Conservation (phyloP, 73 alveolate species). For the Paramecium tetraurelia region DNA sequence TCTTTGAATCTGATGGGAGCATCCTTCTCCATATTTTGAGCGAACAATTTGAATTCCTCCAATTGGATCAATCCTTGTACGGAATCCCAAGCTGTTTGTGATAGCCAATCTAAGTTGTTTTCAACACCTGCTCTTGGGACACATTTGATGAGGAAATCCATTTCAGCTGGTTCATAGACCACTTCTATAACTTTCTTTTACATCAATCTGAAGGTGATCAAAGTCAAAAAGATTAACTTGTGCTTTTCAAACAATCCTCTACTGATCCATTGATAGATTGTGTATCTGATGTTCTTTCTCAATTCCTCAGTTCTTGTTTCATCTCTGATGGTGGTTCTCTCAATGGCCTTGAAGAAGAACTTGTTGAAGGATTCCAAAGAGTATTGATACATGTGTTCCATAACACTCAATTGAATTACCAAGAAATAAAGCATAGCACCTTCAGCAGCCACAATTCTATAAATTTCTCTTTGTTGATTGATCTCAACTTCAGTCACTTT, state of each 20-base stretch:
- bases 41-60: slow-evolving; percentile 97
- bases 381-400: slow-evolving; percentile 99
- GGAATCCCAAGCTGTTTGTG: slow-evolving; percentile 96
- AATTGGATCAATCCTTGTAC: slow-evolving; percentile 94
- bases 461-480: slow-evolving; percentile 97
- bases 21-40: slow-evolving; percentile 98
- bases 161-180: slow-evolving; percentile 64
- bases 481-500: slow-evolving; percentile 97
- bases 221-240: slow-evolving; percentile 97
- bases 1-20: slow-evolving; percentile 99
- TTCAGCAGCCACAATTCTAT: slow-evolving; percentile 99
- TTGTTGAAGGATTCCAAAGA: slow-evolving; percentile 97
- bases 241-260: slow-evolving; percentile 99
- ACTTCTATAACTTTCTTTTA: slow-evolving; percentile 92
- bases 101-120: slow-evolving; percentile 99
- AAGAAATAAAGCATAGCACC: slow-evolving; percentile 99
- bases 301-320: slow-evolving; percentile 91
- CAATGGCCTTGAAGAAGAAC: slow-evolving; percentile 99
- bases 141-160: slow-evolving; percentile 66
- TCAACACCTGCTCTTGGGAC: slow-evolving; percentile 85
- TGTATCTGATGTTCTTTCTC: slow-evolving; percentile 95
- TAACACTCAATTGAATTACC: slow-evolving; percentile 95
- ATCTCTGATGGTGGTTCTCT: slow-evolving; percentile 94
- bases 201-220: slow-evolving; percentile 97
- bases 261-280: slow-evolving; percentile 98